phyloP scores from a whole-genome alignment of 768 basidiomycete species.

The Exidia glandulosa region DNA sequence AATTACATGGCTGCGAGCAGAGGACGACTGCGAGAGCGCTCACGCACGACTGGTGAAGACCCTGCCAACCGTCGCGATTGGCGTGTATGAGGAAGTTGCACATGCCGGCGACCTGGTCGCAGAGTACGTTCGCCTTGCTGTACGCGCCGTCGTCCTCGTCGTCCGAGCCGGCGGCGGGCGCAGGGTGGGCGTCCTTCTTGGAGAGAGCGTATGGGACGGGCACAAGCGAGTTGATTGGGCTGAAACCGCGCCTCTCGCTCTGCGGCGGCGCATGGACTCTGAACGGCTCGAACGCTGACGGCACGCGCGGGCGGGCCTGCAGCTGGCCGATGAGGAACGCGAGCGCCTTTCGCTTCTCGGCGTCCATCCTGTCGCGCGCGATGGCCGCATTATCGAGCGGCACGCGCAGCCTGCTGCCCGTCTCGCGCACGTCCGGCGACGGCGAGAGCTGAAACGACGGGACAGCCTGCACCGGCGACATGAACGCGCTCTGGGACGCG shows the following conservation, averaged over 20 bases:
- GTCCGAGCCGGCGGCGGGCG: slow-evolving; percentile 13
- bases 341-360: slow-evolving; percentile 61
- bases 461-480: neutral
- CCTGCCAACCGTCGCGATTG: neutral
- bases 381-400: neutral
- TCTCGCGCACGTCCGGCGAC: neutral
- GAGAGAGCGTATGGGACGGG: neutral
- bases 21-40: neutral
- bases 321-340: slow-evolving; percentile 54
- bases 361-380: slow-evolving; percentile 8
- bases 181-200: slow-evolving; percentile 7
- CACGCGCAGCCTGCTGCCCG: neutral
- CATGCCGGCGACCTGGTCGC: slow-evolving; percentile 9
- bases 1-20: neutral
- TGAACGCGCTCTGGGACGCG: neutral
- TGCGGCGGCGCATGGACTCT: slow-evolving; percentile 12
- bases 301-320: slow-evolving; percentile 43
- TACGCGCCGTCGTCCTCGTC: slow-evolving; percentile 32
- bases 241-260: slow-evolving; percentile 15
- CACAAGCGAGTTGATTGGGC: neutral
- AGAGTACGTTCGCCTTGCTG: slow-evolving; percentile 31
- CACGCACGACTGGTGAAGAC: neutral
- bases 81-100: neutral
- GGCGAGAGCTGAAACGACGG: neutral
- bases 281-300: slow-evolving; percentile 36